Base-by-base conservation (phyloP, 805 yeast species). In the Wickerhamiella musiphila region DNA sequence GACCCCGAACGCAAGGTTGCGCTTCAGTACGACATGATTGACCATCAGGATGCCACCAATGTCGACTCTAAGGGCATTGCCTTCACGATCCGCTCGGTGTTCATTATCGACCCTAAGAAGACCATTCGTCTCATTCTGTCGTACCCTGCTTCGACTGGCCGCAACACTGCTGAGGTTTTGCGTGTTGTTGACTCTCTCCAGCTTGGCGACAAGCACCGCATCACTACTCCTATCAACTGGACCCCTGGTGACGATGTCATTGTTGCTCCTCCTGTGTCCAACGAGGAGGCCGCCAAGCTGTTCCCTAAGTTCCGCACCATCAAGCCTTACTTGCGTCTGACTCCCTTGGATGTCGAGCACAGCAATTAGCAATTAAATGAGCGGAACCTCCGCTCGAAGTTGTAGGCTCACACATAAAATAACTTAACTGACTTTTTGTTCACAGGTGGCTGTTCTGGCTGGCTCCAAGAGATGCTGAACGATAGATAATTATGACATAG, bases 181-280 rank as follows among this genome's bases (percentile, higher is more conserved):
- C 75, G 95, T 64, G 93, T 78, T 35, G 60, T 83, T 45, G 95
- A 83, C 61, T 78, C 94, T 37, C 66, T 83, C 53, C 94, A 83
- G 65, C 62, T 72, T 42, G 79, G 82, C 46, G 95, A 83, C 61
- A 71, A 72, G 57, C 65, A 76, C 64, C 79, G 92, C 53, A 70
- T 83, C 48, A 86, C 84, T 43, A 84, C 95, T 35, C 94, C 94
- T 44, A 78, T 84, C 56, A 75, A 83, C 70, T 82, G 94, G 94
- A 68, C 67, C 36, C 74, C 69, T 34, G 94, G 94, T 48, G 75
- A 82, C 41, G 94, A 83, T 56, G 95, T 84, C 41, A 83, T 83
- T 57, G 84, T 84, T 43, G 94, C 86, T 55, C 94, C 94, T 46
- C 58, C 77, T 32, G 82, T 83, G 38, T 66, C 81, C 39, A 77